Conservation (phyloP, 352 stramenopile genomes). For the Nothophytophthora sp. region DNA sequence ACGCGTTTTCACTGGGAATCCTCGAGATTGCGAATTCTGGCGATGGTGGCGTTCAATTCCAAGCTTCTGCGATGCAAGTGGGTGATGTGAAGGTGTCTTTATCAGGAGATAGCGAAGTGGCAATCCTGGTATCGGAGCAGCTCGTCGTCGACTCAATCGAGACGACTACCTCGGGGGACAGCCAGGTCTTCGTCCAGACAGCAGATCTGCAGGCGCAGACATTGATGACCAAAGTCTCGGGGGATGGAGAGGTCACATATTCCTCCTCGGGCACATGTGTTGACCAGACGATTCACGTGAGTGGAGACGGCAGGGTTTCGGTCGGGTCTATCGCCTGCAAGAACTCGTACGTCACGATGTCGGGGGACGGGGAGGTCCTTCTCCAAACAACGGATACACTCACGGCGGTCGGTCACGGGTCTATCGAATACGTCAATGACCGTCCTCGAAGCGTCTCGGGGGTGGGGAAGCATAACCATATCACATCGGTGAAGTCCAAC, state of each 20-base stretch:
- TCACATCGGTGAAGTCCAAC: constrained; percentile 28
- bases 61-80: constrained; percentile 25
- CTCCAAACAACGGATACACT: constrained; percentile 29
- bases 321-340: constrained; percentile 27
- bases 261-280: constrained; percentile 16
- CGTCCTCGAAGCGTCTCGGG: constrained; percentile 24
- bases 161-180: constrained; percentile 16
- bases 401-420: constrained; percentile 16
- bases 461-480: constrained; percentile 23
- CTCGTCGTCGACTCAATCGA: constrained; percentile 16
- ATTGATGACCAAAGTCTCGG: constrained; percentile 11
- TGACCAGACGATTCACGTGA: constrained; percentile 20
- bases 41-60: constrained; percentile 15
- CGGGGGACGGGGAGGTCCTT: constrained; percentile 23
- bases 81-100: constrained; percentile 6
- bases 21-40: constrained; percentile 19
- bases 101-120: constrained; percentile 13
- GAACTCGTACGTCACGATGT: constrained; percentile 12
- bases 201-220: constrained; percentile 16
- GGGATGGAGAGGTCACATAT: constrained; percentile 24
- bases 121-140: constrained; percentile 6
- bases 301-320: constrained; percentile 18
- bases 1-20: constrained; percentile 9
- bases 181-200: constrained; percentile 26
- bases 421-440: constrained; percentile 34